These are phyloP conservation scores for Lantana camara DNA, from an alignment of 257 asterid genomes.

Conservation along the genomic window DNA sequence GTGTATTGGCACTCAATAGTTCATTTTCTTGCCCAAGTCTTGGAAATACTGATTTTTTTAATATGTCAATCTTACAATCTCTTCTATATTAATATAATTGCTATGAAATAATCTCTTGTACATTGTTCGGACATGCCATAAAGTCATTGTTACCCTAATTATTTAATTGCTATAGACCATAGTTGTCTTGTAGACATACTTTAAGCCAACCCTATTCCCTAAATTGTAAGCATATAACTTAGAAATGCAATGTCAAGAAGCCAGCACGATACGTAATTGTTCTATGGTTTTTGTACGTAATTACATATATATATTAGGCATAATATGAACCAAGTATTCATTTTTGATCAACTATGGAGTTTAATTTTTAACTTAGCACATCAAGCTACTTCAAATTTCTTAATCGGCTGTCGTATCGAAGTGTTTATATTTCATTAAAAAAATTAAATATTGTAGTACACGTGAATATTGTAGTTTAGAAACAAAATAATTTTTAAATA, in stretches of 20 bases:
- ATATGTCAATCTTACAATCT: background rate
- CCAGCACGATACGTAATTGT: background rate
- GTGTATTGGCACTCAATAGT: background rate
- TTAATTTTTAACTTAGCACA: too few species aligned
- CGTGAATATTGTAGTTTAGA: too few species aligned
- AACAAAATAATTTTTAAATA: too few species aligned
- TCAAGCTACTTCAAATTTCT: too few species aligned
- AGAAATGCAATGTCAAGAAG: background rate
- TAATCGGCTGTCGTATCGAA: too few species aligned
- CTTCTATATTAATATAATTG: too few species aligned
- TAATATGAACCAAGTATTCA: background rate
- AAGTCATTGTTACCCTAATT: constrained; percentile 11
- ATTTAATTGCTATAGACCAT: constrained; percentile 18
- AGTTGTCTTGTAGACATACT: constrained; percentile 20
- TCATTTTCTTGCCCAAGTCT: constrained; percentile 32
- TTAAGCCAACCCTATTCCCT: background rate
- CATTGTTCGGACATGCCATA: constrained; percentile 20
- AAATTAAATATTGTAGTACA: too few species aligned
- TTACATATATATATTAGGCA: background rate
- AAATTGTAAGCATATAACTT: constrained; percentile 16
- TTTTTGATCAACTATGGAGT: too few species aligned
- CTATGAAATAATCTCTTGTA: background rate
- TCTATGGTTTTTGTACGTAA: background rate
- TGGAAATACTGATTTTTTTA: constrained; percentile 31
- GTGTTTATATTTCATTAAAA: too few species aligned